Evolutionary conservation across 202 grass and related monocot species (phyloP).

Genomic region (Setaria viridis): DNA sequence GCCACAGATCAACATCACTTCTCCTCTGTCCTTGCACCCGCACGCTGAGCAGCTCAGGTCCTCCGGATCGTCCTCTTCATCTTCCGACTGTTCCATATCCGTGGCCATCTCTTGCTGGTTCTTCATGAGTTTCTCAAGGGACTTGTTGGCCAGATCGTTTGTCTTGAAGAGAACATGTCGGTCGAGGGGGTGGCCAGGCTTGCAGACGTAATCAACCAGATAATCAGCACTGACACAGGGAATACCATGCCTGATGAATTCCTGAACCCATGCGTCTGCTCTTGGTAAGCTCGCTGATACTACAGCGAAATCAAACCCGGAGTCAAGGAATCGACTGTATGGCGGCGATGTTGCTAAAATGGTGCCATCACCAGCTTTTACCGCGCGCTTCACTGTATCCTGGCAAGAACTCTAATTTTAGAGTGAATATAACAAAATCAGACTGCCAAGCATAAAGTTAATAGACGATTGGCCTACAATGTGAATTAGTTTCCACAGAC

Average conservation of each 20-base stretch:
- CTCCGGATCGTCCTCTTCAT: slow-evolving; percentile 22
- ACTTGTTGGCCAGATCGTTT: slow-evolving; percentile 57
- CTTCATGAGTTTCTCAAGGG: slow-evolving; percentile 63
- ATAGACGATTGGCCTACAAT: background rate
- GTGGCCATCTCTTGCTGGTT: slow-evolving; percentile 54
- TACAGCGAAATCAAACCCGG: slow-evolving; percentile 70
- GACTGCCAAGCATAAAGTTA: slow-evolving; percentile 13
- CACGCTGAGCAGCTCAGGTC: slow-evolving; percentile 66
- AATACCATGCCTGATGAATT: slow-evolving; percentile 66
- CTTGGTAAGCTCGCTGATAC: slow-evolving; percentile 63
- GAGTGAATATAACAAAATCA: background rate
- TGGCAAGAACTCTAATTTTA: slow-evolving; percentile 35
- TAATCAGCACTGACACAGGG: slow-evolving; percentile 76
- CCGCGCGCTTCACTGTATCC: slow-evolving; percentile 90
- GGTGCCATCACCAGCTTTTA: slow-evolving; percentile 77
- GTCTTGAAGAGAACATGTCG: slow-evolving; percentile 78
- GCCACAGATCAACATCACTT: slow-evolving; percentile 90
- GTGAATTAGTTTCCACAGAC: slow-evolving; percentile 9
- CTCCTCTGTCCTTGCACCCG: slow-evolving; percentile 55
- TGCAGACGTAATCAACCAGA: slow-evolving; percentile 82
- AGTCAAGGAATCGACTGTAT: slow-evolving; percentile 71
- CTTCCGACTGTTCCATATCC: slow-evolving; percentile 20
- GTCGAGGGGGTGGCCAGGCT: slow-evolving; percentile 65
- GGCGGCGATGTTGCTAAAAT: slow-evolving; percentile 90
- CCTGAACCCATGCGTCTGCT: slow-evolving; percentile 75